Evolutionary conservation across 2,329 filamentous ascomycete species (phyloP), one percentile per base, ranked within the genome.

Genomic region (Epichloe aotearoae): DNA sequence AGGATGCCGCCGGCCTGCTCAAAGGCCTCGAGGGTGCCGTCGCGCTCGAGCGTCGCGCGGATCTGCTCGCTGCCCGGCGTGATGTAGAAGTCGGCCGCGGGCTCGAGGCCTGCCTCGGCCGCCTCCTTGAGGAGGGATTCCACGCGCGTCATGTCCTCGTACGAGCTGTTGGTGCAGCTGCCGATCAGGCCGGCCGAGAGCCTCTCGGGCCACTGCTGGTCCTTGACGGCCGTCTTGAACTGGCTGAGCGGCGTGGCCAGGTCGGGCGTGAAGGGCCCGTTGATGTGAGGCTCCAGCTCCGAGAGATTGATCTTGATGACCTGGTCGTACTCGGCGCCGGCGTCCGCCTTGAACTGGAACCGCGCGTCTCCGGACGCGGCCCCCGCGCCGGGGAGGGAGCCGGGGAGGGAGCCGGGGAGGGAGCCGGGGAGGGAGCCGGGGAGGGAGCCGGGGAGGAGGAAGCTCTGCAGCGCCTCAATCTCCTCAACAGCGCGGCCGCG

Each of bases 81-180:
- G 63, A 98, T 86, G 70, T 95, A 96, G 71, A 98, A 96, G 63
- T 90, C 86, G 2, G 88, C 82, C 61, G 84, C 88, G 39, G 93
- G 89, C 71, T 88, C 87, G 53, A 98, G 74, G 15, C 93, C 93
- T n/a, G 89, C 93, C 53, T 83, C 82, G 49, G 83, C 78, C 10
- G 93, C 93, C 67, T 96, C 90, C 68, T 91, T 90, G 52, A 97
- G 88, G 51, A 98, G 80, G 63, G 89, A 82, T 70, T 96, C 91
- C 14, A 90, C 88, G 54, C 91, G 84, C 37, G 90, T 94, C 93
- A 98, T 98, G 66, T 98, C 93, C 70, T 96, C 86, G 67, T 97
- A 98, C 2, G 93, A 97, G 67, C 88, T 95, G 77, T 98, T 98
- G 47, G 93, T 98, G 75, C 93, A 98, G 72, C 89, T 95, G 54